A percentile compares a stretch with the other conserved stretches of the same genome.
Conservation (phyloP, 192 early-diverging fungal genomes). For the Cladochytrium replicatum region DNA sequence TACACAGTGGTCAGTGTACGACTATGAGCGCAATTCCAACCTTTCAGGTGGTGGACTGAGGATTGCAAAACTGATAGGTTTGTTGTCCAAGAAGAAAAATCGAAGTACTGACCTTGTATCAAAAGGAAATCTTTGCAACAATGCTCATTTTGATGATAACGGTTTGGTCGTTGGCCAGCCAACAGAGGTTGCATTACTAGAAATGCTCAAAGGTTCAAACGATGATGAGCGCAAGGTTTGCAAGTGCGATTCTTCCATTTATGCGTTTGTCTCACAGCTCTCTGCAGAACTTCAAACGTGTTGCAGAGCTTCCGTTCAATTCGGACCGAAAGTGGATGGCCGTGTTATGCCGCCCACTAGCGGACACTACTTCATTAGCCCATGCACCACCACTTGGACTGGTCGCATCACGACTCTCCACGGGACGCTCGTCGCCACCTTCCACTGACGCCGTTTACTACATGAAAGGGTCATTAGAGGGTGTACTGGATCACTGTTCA, state of each 20-base stretch:
- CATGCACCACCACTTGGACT: too few relatives aligned
- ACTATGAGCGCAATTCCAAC: too few relatives aligned
- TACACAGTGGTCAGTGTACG: slow-evolving; percentile 24
- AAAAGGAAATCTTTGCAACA: slow-evolving; percentile 84
- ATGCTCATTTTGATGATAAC: slow-evolving; percentile 62
- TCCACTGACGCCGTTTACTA: slow-evolving; percentile 44
- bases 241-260: too few relatives aligned
- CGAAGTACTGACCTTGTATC: too few relatives aligned
- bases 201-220: slow-evolving; percentile 44
- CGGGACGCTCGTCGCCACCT: slow-evolving; percentile 28
- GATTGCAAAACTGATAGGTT: too few relatives aligned
- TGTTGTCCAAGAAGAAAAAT: too few relatives aligned
- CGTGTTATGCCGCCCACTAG: too few relatives aligned
- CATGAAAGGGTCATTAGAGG: slow-evolving; percentile 82
- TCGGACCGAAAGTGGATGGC: slow-evolving; percentile 93
- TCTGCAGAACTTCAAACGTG: slow-evolving; percentile 29
- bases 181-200: slow-evolving; percentile 88
- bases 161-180: slow-evolving; percentile 80
- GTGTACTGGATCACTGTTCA: slow-evolving; percentile 60
- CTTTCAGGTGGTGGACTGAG: too few relatives aligned
- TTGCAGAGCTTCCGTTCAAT: slow-evolving; percentile 81
- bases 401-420: too few relatives aligned
- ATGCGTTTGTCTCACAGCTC: too few relatives aligned
- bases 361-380: too few relatives aligned
- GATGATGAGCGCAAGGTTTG: slow-evolving; percentile 67